A percentile compares a stretch with the other conserved stretches of the same genome.
Conservation (phyloP, 225 moss, liverwort and hornwort species). For the Physcomitrium patens region DNA sequence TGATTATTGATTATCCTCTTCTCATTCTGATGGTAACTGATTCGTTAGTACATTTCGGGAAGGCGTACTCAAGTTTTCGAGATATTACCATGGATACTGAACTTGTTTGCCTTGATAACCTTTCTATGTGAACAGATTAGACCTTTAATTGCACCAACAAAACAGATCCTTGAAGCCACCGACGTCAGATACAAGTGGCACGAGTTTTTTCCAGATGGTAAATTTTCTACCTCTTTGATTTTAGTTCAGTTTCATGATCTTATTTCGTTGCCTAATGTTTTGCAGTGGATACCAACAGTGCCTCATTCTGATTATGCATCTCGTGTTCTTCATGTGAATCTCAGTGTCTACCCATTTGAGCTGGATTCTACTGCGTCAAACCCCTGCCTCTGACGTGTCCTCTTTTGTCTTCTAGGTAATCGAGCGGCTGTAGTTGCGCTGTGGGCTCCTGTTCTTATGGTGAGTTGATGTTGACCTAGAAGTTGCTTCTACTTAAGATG, state of each 20-base stretch:
- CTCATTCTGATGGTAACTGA: neutral
- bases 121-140: constrained; percentile 55
- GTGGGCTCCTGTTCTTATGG: constrained; percentile 94
- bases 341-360: constrained; percentile 2
- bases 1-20: neutral
- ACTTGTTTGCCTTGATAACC: constrained; percentile 22
- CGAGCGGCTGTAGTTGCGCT: constrained; percentile 59
- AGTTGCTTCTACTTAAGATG: neutral
- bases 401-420: constrained; percentile 36
- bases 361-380: constrained; percentile 5
- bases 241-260: neutral
- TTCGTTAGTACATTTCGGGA: neutral
- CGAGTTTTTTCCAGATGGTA: constrained; percentile 84
- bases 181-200: constrained; percentile 71
- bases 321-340: constrained; percentile 14
- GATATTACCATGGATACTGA: neutral
- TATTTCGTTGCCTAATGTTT: neutral
- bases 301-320: neutral
- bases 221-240: constrained; percentile 9
- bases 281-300: neutral
- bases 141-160: constrained; percentile 83
- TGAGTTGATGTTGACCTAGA: constrained; percentile 34
- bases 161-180: constrained; percentile 65
- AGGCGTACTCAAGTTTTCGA: neutral
- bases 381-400: constrained; percentile 20